phyloP scores from a whole-genome alignment of 352 stramenopile species.

The Pythium phragmitis region DNA sequence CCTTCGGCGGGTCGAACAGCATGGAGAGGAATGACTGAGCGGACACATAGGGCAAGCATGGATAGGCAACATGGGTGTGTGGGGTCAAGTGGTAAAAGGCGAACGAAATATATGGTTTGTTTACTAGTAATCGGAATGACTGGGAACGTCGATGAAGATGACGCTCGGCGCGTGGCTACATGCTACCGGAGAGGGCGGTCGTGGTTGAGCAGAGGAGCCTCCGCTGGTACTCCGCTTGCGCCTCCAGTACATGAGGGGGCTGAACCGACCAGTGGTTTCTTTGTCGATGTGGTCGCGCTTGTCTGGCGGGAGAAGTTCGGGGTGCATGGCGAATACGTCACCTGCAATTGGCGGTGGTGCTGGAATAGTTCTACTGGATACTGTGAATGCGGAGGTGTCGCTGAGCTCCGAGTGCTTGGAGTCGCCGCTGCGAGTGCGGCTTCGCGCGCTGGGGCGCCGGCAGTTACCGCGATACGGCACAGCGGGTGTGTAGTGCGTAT shows the following conservation, averaged over 20 bases:
- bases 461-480: slow-evolving; percentile 12
- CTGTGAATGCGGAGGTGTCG: not conserved
- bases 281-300: not conserved
- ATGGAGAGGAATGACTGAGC: not conserved
- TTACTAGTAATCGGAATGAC: not conserved
- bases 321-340: slow-evolving; percentile 20
- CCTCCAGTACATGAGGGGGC: slow-evolving; percentile 8
- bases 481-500: not conserved
- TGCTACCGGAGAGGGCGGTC: not conserved
- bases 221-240: not conserved
- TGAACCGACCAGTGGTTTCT: slow-evolving; percentile 3
- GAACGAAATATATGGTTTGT: not conserved
- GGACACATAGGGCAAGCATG: not conserved
- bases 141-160: slow-evolving; percentile 26
- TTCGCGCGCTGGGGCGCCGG: slow-evolving; percentile 2
- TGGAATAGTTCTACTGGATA: not conserved
- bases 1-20: not conserved
- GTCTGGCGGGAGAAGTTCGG: not conserved
- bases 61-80: slow-evolving; percentile 4
- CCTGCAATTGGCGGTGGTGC: slow-evolving; percentile 4
- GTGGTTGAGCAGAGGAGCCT: not conserved
- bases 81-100: not conserved
- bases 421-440: slow-evolving; percentile 2
- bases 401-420: slow-evolving; percentile 1
- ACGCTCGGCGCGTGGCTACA: slow-evolving; percentile 5